phyloP scores from a whole-genome alignment of 1,139 yeast genomes.

The Taiozyma sp. region DNA sequence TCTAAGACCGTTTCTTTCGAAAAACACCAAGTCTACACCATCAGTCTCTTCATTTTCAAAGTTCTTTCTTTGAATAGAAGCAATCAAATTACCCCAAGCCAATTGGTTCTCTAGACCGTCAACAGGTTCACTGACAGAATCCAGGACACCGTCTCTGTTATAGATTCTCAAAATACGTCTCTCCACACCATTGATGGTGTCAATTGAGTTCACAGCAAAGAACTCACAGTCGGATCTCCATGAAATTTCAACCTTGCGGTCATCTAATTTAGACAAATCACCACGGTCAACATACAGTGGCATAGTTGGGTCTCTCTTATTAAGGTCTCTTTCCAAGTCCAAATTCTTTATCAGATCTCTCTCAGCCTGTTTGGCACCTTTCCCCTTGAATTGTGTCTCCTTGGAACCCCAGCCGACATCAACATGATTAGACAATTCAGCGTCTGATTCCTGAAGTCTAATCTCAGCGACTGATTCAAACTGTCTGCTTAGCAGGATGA shows the following conservation, averaged over 20 bases:
- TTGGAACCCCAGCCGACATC: constrained; percentile 98
- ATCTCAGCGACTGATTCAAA: constrained; percentile 79
- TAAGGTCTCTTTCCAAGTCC: constrained; percentile 55
- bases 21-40: constrained; percentile 56
- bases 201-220: constrained; percentile 64
- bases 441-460: constrained; percentile 53
- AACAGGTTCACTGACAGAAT: constrained; percentile 87
- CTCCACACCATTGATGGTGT: constrained; percentile 34
- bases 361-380: constrained; percentile 81
- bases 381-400: constrained; percentile 95
- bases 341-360: constrained; percentile 56
- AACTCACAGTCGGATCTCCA: constrained; percentile 97
- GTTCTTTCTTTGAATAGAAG: constrained; percentile 67
- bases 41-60: constrained; percentile 17
- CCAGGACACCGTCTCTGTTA: constrained; percentile 69
- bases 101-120: constrained; percentile 70
- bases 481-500: constrained; percentile 64
- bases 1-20: constrained; percentile 89
- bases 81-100: constrained; percentile 88
- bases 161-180: constrained; percentile 85
- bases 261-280: constrained; percentile 48
- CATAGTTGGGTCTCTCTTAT: constrained; percentile 89
- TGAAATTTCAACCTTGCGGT: constrained; percentile 43
- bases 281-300: constrained; percentile 71
- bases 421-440: constrained; percentile 74